Evolutionary conservation across 2,329 filamentous ascomycete species (phyloP).

Genomic region (Stromatinia cepivora): DNA sequence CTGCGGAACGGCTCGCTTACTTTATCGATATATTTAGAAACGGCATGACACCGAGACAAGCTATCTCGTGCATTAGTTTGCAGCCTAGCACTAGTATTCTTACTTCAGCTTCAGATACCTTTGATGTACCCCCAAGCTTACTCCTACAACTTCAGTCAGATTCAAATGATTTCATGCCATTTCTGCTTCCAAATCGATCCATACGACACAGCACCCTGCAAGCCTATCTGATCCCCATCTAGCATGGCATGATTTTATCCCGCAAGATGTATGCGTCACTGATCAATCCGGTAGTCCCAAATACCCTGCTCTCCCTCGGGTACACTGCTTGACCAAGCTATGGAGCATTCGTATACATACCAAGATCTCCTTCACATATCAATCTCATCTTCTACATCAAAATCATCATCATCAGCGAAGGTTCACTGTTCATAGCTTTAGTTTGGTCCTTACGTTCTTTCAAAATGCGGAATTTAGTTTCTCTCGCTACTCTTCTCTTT

Average conservation of each 20-base stretch:
- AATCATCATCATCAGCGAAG: not conserved
- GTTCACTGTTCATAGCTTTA: not conserved
- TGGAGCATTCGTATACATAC: constrained; percentile 1
- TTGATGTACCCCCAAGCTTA: not conserved
- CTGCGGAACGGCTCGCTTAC: not conserved
- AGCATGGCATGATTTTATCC: not conserved
- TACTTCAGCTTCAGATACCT: not conserved
- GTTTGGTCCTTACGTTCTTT: not conserved
- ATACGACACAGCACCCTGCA: not conserved
- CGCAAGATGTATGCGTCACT: not conserved
- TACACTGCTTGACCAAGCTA: not conserved
- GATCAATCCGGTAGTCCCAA: not conserved
- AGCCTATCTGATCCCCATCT: not conserved
- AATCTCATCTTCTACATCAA: not conserved
- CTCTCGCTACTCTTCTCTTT: constrained; percentile 20
- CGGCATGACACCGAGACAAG: not conserved
- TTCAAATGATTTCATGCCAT: not conserved
- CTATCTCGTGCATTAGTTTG: not conserved
- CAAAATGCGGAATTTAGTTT: constrained; percentile 11
- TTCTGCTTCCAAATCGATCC: not conserved
- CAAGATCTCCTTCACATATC: not conserved
- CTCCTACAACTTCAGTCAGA: not conserved
- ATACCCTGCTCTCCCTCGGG: not conserved
- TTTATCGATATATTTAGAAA: not conserved
- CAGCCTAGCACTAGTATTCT: not conserved